Percentiles rank a stretch among this genome's conserved stretches.
Evolutionary conservation across 2,329 filamentous ascomycete genomes (phyloP).

Genomic region (Fonsecaea monophora): DNA sequence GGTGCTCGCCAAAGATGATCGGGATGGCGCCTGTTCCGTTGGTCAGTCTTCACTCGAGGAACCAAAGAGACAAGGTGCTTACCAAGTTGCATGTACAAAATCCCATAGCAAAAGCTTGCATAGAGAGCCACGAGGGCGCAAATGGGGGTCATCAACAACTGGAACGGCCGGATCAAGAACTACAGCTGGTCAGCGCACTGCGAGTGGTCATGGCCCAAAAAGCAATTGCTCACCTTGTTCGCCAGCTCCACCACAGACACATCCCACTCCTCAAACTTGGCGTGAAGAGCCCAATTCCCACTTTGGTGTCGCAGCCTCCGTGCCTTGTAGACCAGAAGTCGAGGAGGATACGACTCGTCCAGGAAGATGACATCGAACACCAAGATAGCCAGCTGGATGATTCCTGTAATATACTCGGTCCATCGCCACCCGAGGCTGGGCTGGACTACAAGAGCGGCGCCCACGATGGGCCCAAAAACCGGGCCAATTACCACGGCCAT

Average conservation of each 20-base stretch:
- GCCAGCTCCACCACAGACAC: constrained; percentile 51
- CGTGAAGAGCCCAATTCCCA: constrained; percentile 54
- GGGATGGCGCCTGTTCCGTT: constrained; percentile 53
- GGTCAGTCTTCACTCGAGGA: not conserved
- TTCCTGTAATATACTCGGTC: constrained; percentile 68
- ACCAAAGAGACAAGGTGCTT: not conserved
- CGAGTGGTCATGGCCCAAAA: not conserved
- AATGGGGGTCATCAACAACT: constrained; percentile 61
- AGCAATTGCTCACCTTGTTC: constrained; percentile 44
- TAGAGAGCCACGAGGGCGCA: constrained; percentile 56
- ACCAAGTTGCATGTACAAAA: constrained; percentile 55
- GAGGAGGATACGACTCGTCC: constrained; percentile 64
- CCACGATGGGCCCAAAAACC: constrained; percentile 61
- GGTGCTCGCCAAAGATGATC: constrained; percentile 56
- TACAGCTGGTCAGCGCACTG: constrained; percentile 19
- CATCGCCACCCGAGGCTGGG: constrained; percentile 68
- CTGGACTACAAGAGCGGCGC: constrained; percentile 66
- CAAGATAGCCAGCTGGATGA: constrained; percentile 68
- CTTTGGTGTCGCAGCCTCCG: constrained; percentile 57
- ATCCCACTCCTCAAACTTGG: constrained; percentile 50
- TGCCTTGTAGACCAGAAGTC: constrained; percentile 60
- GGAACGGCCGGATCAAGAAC: constrained; percentile 57
- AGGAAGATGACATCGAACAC: constrained; percentile 59
- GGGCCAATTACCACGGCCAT: constrained; percentile 51
- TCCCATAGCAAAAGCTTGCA: constrained; percentile 60